phyloP scores from a whole-genome alignment of 1,284 basidiomycete species.

The Ceratobasidium sp. region DNA sequence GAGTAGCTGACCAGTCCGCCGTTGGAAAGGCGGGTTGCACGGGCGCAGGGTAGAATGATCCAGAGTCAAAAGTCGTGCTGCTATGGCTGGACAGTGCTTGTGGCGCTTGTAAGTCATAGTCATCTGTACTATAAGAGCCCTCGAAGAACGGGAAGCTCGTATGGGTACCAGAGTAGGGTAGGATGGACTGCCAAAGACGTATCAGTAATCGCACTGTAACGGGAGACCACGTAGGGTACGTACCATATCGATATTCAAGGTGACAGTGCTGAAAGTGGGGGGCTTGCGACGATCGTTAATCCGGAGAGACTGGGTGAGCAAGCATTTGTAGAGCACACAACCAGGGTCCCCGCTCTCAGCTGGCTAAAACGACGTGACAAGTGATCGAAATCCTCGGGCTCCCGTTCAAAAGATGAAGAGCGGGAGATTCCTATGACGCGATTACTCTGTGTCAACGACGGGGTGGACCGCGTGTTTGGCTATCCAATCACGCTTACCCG shows the following conservation, averaged over 20 bases:
- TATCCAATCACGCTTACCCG: conserved; percentile 36
- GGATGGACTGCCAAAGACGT: conserved; percentile 15
- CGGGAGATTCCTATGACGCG: conserved; percentile 9
- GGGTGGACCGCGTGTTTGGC: conserved; percentile 30
- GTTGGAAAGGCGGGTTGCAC: background rate
- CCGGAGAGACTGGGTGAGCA: background rate
- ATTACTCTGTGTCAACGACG: conserved; percentile 13
- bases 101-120: background rate
- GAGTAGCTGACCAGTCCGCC: conserved; percentile 5
- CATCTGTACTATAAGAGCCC: background rate
- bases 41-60: background rate
- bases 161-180: conserved; percentile 4
- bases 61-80: background rate
- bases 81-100: background rate
- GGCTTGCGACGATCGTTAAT: conserved; percentile 10
- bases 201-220: too few species aligned
- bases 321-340: conserved; percentile 30
- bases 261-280: background rate
- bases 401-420: conserved; percentile 35
- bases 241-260: conserved; percentile 7
- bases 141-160: conserved; percentile 1
- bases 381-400: too few species aligned
- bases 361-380: too few species aligned
- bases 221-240: background rate
- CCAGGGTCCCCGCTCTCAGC: conserved; percentile 17